Evolutionary conservation across 148 eudicot species (phyloP), one percentile per base, ranked within the genome.

Genomic region (Vaccinium myrtillus): DNA sequence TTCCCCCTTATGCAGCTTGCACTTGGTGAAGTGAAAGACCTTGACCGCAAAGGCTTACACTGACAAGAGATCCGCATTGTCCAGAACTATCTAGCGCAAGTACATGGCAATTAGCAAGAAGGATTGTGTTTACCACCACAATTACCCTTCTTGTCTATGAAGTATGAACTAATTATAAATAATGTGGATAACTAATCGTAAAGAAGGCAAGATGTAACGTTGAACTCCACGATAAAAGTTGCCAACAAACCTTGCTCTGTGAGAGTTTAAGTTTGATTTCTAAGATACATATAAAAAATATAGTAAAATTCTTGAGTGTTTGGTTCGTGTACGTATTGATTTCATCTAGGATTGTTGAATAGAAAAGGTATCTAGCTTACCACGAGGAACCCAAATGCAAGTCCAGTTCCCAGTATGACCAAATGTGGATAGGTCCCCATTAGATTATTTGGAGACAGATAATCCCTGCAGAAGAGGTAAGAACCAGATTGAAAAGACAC

Each of bases 301-400:
- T 15, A 32, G 10, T 73, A 32, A 36, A 36, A 36, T 73, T 8
- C n/a, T 13, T 69, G n/a, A 73, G 4, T 18, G 50, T 73, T 73
- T 73, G 77, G 50, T 73, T 73, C 3, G 50, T 36, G n/a, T 16
- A 79, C 2, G 43, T 30, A 56, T 55, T 61, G 61, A 56, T 25
- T 30, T 56, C 23, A 79, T 18, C 61, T 21, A 69, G 75, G 75
- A 69, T 69, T n/a, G 27, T 53, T 6, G 11, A 8, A 78, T 6
- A 36, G n/a, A 32, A 69, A 16, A 54, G 8, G n/a, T 21, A 43
- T 23, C 53, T 9, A 70, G 69, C 91, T 89, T 92, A 97, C 99
- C 95, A 97, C 99, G 73, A 95, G 95, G 84, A 94, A 97, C 59
- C 98, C 99, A 89, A 97, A 97, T 56, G 98, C 94, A 87, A 95